Percentiles rank a stretch among this genome's conserved stretches.
phyloP scores from a whole-genome alignment of 2,329 filamentous ascomycete species.

The Beauveria caledonica region DNA sequence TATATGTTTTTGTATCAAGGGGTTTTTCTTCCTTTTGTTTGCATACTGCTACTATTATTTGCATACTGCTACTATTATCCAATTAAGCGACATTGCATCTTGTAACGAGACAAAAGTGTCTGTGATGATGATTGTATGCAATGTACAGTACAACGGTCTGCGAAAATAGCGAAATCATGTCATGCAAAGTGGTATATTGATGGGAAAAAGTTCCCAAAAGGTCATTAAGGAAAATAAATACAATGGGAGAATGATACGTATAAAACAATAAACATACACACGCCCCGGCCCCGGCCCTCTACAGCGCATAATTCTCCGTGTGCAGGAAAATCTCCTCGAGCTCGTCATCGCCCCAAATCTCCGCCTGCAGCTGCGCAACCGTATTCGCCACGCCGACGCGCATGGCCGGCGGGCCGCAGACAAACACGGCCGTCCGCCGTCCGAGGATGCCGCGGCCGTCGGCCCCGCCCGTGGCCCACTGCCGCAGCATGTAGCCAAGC shows the following conservation, averaged over 20 bases:
- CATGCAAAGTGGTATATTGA: no score
- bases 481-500: constrained; percentile 75
- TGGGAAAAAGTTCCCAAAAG: no score
- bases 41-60: no score
- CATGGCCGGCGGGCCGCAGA: constrained; percentile 85
- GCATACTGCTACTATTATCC: not conserved
- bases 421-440: constrained; percentile 77
- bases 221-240: no score
- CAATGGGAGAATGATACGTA: no score
- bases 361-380: constrained; percentile 71
- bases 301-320: constrained; percentile 91
- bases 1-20: constrained; percentile 7
- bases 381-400: constrained; percentile 79
- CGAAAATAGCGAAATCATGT: no score
- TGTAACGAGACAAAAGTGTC: no score
- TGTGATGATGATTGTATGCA: no score
- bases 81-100: constrained; percentile 9
- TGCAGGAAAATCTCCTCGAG: constrained; percentile 90
- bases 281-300: constrained; percentile 16
- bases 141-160: no score
- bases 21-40: not conserved
- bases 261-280: no score
- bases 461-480: constrained; percentile 65
- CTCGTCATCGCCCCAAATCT: constrained; percentile 70
- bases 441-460: constrained; percentile 66